Conservation (phyloP, 2,329 filamentous ascomycete species). For the Teratosphaeria epicoccoides region DNA sequence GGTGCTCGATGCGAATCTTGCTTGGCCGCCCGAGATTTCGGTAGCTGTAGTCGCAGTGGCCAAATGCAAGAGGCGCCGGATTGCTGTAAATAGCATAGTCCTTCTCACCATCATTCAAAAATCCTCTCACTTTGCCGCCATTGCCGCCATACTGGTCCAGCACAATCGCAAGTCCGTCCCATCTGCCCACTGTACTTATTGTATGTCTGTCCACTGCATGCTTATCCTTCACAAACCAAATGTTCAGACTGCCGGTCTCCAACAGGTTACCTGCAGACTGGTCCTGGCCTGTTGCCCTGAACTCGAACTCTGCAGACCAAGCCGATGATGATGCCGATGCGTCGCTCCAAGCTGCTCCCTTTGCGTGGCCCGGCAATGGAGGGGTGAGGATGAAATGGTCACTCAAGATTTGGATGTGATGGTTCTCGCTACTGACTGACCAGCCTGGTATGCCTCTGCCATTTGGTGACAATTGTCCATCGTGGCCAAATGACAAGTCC, state of each 20-base stretch:
- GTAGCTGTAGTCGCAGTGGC: slow-evolving; percentile 82
- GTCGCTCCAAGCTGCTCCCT: slow-evolving; percentile 74
- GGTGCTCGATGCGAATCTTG: slow-evolving; percentile 63
- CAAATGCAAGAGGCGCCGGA: slow-evolving; percentile 80
- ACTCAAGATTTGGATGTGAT: slow-evolving; percentile 55
- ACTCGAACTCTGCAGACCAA: slow-evolving; percentile 78
- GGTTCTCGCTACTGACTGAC: slow-evolving; percentile 44
- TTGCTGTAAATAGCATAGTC: slow-evolving; percentile 67
- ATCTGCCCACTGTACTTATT: slow-evolving; percentile 73
- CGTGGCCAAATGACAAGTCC: slow-evolving; percentile 61
- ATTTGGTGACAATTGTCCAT: slow-evolving; percentile 56
- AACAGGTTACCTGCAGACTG: slow-evolving; percentile 64
- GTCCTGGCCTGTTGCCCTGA: slow-evolving; percentile 77
- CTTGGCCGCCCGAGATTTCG: slow-evolving; percentile 82
- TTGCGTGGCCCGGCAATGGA: slow-evolving; percentile 71
- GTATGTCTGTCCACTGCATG: slow-evolving; percentile 58
- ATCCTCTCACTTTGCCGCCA: slow-evolving; percentile 75
- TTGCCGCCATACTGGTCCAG: slow-evolving; percentile 72
- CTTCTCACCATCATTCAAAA: slow-evolving; percentile 79
- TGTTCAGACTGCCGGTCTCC: slow-evolving; percentile 47
- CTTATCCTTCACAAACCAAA: slow-evolving; percentile 73
- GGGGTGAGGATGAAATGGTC: slow-evolving; percentile 90
- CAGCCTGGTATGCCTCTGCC: slow-evolving; percentile 46
- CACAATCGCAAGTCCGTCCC: slow-evolving; percentile 82
- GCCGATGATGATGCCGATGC: slow-evolving; percentile 43